A percentile compares a stretch with the other conserved stretches of the same genome.
These are phyloP conservation scores for Chytriomyces sp. DNA, from an alignment of 192 early-diverging fungal species.

Conservation along the genomic window DNA sequence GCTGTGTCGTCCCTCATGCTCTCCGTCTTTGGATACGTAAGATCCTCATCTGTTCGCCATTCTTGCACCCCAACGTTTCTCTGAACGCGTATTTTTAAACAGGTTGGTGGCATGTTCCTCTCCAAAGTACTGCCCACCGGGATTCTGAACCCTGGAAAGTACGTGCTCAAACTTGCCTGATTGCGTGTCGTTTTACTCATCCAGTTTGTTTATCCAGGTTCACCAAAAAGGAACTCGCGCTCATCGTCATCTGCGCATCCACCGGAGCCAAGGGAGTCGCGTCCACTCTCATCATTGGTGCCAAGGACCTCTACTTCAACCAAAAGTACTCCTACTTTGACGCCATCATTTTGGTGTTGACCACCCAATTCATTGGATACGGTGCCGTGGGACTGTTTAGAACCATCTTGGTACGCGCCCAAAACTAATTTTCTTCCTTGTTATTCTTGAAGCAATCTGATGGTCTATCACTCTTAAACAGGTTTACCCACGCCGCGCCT, in stretches of 20 bases:
- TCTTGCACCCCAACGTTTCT: too few relatives aligned
- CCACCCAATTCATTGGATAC: constrained; percentile 52
- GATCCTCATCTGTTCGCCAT: too few relatives aligned
- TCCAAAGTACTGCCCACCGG: neutral
- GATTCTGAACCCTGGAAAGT: constrained; percentile 69
- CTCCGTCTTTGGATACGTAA: neutral
- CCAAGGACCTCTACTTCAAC: constrained; percentile 34
- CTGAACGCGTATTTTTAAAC: neutral
- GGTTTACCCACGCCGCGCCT: constrained; percentile 72
- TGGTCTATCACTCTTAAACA: too few relatives aligned
- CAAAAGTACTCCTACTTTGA: constrained; percentile 45
- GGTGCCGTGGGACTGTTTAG: constrained; percentile 70
- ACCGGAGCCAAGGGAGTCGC: constrained; percentile 4
- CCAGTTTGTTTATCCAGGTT: constrained; percentile 41
- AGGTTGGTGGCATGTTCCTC: constrained; percentile 8
- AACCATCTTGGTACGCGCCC: constrained; percentile 75
- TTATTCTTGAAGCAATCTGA: too few relatives aligned
- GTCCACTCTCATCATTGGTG: constrained; percentile 21
- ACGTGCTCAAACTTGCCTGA: too few relatives aligned
- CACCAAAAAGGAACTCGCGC: constrained; percentile 79
- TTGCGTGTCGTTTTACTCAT: too few relatives aligned
- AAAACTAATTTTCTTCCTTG: too few relatives aligned
- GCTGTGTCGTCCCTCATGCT: neutral
- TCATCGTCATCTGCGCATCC: constrained; percentile 60
- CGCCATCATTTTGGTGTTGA: constrained; percentile 51